phyloP scores from a whole-genome alignment of 805 yeast genomes.

The Candida railenensis region DNA sequence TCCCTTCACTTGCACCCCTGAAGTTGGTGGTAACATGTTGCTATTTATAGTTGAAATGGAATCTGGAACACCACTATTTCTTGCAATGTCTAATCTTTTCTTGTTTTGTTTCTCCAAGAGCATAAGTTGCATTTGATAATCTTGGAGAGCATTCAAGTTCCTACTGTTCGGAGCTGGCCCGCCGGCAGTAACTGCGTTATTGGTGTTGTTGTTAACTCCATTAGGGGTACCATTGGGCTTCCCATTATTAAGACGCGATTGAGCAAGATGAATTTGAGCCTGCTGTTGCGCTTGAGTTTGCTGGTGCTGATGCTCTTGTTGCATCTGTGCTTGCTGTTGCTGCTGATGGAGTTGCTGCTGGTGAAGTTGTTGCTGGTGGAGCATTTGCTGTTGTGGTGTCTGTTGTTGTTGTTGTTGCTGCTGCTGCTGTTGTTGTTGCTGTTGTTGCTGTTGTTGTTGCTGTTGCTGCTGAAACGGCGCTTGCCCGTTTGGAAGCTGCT shows the following conservation, averaged over 20 bases:
- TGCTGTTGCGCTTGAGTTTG: conserved; percentile 4
- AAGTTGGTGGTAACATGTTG: conserved; percentile 23
- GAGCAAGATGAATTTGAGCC: conserved; percentile 5
- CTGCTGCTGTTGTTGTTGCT: neutral
- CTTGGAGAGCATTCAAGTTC: conserved; percentile 63
- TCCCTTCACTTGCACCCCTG: conserved; percentile 12
- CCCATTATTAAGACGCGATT: conserved; percentile 4
- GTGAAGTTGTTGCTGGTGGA: conserved; percentile 12
- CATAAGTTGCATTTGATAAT: conserved; percentile 78
- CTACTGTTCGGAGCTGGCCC: conserved; percentile 15
- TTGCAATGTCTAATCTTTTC: conserved; percentile 56
- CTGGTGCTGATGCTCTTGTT: conserved; percentile 9
- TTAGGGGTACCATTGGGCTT: conserved; percentile 9
- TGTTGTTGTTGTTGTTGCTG: neutral
- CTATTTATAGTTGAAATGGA: conserved; percentile 6
- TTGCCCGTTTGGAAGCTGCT: neutral
- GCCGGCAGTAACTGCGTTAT: conserved; percentile 4
- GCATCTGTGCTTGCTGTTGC: conserved; percentile 11
- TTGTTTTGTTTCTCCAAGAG: conserved; percentile 74
- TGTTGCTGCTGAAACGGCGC: neutral
- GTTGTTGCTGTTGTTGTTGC: conserved; percentile 16
- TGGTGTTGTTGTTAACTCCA: conserved; percentile 7
- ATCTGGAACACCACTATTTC: conserved; percentile 27
- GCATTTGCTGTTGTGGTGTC: neutral
- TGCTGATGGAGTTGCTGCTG: conserved; percentile 14